Conservation (phyloP, 2,329 filamentous ascomycete genomes). For the Colletotrichum sp. region DNA sequence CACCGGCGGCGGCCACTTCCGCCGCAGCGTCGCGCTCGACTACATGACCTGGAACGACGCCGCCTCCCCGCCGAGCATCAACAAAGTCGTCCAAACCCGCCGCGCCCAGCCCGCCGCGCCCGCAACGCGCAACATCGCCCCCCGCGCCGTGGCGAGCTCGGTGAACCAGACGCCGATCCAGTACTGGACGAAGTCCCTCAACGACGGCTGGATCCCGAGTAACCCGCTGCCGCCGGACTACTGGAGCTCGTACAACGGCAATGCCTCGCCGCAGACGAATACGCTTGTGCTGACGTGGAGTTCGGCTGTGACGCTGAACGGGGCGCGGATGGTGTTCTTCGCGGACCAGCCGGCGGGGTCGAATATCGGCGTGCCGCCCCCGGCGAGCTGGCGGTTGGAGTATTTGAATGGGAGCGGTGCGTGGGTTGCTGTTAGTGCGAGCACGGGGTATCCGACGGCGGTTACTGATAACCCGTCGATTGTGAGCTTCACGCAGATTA, state of each 20-base stretch:
- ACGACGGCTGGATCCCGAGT: slow-evolving; percentile 33
- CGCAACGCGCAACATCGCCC: slow-evolving; percentile 37
- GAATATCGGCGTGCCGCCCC: slow-evolving; percentile 33
- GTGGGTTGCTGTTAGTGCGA: slow-evolving; percentile 25
- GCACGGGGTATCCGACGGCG: slow-evolving; percentile 25
- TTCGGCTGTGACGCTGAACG: slow-evolving; percentile 30
- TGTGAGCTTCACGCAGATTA: slow-evolving; percentile 28
- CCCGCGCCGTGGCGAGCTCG: slow-evolving; percentile 26
- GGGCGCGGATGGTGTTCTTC: slow-evolving; percentile 33
- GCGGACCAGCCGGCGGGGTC: slow-evolving; percentile 32
- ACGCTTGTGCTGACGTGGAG: slow-evolving; percentile 35
- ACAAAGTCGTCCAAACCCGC: slow-evolving; percentile 32
- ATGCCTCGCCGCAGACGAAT: slow-evolving; percentile 30
- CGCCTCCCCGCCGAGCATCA: slow-evolving; percentile 30
- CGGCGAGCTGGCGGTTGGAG: slow-evolving; percentile 30
- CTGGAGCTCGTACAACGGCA: slow-evolving; percentile 37
- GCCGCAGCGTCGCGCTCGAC: slow-evolving; percentile 30
- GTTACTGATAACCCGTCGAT: slow-evolving; percentile 30
- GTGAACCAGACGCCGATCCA: slow-evolving; percentile 35
- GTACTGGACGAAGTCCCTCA: slow-evolving; percentile 39
- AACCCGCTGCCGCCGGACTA: slow-evolving; percentile 40
- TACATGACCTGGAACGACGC: slow-evolving; percentile 27
- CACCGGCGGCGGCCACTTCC: slow-evolving; percentile 35
- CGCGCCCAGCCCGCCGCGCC: slow-evolving; percentile 22
- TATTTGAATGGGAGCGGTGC: slow-evolving; percentile 21